Percentiles rank a stretch among this genome's conserved stretches.
phyloP scores from a whole-genome alignment of 345 rosid genomes.

The Fremontodendron californicum region DNA sequence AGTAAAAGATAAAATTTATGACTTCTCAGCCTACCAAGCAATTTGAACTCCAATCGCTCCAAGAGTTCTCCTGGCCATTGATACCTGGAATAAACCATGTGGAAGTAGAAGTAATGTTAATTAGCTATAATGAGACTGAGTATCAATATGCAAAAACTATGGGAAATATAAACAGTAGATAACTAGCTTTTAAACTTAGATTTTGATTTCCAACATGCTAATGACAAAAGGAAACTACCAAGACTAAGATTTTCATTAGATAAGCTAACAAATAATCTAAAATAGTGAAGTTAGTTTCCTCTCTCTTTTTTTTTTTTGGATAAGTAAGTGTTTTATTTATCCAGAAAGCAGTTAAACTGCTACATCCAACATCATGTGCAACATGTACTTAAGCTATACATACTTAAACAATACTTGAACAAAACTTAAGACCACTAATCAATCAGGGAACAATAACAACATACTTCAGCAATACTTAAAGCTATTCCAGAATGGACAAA shows the following conservation, averaged over 20 bases:
- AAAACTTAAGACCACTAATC: too few species aligned
- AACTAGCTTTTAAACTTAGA: neutral
- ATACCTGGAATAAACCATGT: slow-evolving; percentile 52
- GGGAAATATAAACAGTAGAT: neutral
- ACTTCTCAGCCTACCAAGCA: slow-evolving; percentile 55
- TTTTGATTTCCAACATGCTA: neutral
- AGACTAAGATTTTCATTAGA: neutral
- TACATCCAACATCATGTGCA: too few species aligned
- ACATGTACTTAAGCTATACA: too few species aligned
- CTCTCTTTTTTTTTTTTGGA: too few species aligned
- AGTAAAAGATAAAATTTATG: neutral
- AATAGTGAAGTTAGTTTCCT: too few species aligned
- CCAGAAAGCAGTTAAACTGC: too few species aligned
- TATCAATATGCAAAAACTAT: neutral
- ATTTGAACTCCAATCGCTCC: slow-evolving; percentile 88
- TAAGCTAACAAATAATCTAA: neutral
- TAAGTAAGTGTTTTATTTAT: too few species aligned
- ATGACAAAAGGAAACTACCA: neutral
- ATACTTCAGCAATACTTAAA: too few species aligned
- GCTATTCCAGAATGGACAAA: too few species aligned
- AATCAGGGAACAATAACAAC: too few species aligned
- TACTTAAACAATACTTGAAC: too few species aligned
- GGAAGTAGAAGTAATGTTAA: neutral
- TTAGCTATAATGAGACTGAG: neutral
- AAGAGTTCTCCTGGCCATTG: slow-evolving; percentile 90